Percentiles rank a stretch among this genome's conserved stretches.
phyloP scores from a whole-genome alignment of 1,284 basidiomycete genomes.

The Mycena citricolor region DNA sequence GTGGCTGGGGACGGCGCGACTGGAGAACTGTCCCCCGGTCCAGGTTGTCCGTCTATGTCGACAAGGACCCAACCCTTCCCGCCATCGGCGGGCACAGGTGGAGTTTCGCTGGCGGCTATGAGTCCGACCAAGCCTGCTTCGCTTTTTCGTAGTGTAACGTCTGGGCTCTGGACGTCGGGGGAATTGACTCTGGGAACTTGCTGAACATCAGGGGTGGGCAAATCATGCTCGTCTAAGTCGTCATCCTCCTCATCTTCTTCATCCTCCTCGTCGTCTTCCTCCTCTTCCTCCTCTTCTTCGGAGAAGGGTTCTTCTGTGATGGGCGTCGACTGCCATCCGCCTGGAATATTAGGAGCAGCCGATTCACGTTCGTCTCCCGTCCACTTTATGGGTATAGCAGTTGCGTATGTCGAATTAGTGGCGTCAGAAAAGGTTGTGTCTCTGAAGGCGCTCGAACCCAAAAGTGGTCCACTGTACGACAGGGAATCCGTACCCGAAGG shows the following conservation, averaged over 20 bases:
- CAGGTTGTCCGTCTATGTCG: conserved; percentile 47
- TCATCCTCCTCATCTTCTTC: neutral
- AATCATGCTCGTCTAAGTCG: neutral
- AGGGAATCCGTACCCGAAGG: neutral
- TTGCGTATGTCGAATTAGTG: conserved; percentile 43
- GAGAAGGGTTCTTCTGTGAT: conserved; percentile 39
- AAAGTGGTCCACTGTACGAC: conserved; percentile 30
- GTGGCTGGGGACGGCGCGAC: conserved; percentile 15
- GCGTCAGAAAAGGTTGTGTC: conserved; percentile 54
- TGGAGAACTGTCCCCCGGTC: neutral
- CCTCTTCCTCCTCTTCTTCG: too few relatives aligned
- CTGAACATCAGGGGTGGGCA: conserved; percentile 34
- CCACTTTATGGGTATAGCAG: conserved; percentile 57
- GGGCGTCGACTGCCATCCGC: conserved; percentile 45
- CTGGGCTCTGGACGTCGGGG: conserved; percentile 45
- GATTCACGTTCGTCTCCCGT: conserved; percentile 39
- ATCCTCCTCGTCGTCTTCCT: conserved; percentile 2
- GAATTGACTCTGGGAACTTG: conserved; percentile 47
- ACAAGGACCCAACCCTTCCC: conserved; percentile 64
- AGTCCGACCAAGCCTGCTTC: conserved; percentile 50
- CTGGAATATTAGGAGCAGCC: conserved; percentile 37
- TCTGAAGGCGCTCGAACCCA: conserved; percentile 49
- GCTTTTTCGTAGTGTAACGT: conserved; percentile 45
- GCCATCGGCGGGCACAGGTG: conserved; percentile 22
- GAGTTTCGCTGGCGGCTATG: conserved; percentile 24